Base-by-base conservation (phyloP, 73 alveolate species). In the Tetrahymena thermophila region DNA sequence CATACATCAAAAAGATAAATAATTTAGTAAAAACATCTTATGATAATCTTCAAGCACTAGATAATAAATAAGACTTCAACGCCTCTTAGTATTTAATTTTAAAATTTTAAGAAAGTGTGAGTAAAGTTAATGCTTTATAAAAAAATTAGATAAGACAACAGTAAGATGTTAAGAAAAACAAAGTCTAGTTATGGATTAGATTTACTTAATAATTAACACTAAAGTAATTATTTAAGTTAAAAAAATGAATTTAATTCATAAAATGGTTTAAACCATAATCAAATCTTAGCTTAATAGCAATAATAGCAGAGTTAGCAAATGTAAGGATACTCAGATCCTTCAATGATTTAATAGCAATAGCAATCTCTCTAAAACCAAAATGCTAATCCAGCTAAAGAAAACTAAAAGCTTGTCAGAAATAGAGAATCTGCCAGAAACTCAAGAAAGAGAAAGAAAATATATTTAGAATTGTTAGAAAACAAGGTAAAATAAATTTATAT, bases 351-450 rank as follows among this genome's bases (percentile, higher is more conserved):
- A 94, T 34, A 94, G 93, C 93, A 94, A 94, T 44, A 35, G 31
- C 28, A 40, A 43, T 28, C 89, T 35, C 35, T 85, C 84, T 25
- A 94, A 94, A 34, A 85, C 42, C 14, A 85, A 94, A 42, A 94
- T 94, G 85, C 96, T 84, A 35, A 28, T 94, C 93, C 35, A 7
- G 16, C 44, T 43, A 85, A 43, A 21, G 97, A 95, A 35, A 95
- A 95, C 38, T 94, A 95, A 34, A 95, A 95, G 85, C 94, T 97
- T 57, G 99, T 96, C 57, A 97, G 97, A 85, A 97, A 97, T 94
- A 95, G 98, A 58, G 98, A 96, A 83, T 96, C 98, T 21, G 99
- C 99, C 28, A 96, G 99, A 94, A 97, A 97, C 94, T 93, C 97
- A 17, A 84, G 99, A 93, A 97, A 96, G 94, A 94, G 99, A 84